These are phyloP conservation scores for Wickerhamomyces sp. DNA, from an alignment of 1,139 yeast species.

Conservation along the genomic window DNA sequence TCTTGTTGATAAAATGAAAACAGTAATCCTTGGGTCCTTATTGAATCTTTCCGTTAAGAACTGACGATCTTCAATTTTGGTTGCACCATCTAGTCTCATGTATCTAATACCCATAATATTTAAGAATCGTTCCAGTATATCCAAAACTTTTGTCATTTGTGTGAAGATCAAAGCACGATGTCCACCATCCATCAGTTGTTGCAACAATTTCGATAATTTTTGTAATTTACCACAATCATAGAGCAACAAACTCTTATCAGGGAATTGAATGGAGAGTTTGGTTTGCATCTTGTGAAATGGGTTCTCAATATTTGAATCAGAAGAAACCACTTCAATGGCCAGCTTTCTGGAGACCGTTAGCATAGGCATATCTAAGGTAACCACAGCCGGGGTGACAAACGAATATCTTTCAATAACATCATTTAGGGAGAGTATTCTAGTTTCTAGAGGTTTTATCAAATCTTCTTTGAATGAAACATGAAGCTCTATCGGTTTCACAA, in stretches of 20 bases:
- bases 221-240: conserved; percentile 98
- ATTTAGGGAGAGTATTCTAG: conserved; percentile 31
- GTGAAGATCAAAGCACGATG: conserved; percentile 95
- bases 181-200: conserved; percentile 76
- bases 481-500: conserved; percentile 14
- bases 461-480: conserved; percentile 20
- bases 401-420: conserved; percentile 71
- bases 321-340: conserved; percentile 17
- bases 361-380: conserved; percentile 70
- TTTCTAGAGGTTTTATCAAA: conserved; percentile 30
- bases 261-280: conserved; percentile 88
- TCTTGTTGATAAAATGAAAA: conserved; percentile 88
- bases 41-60: conserved; percentile 90
- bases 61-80: conserved; percentile 96
- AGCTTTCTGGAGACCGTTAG: conserved; percentile 28
- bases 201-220: conserved; percentile 68
- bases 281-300: conserved; percentile 86
- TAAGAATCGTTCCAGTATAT: conserved; percentile 86
- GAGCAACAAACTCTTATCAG: conserved; percentile 87
- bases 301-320: conserved; percentile 34
- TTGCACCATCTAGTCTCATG: conserved; percentile 95
- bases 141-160: conserved; percentile 96
- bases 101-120: conserved; percentile 94
- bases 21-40: conserved; percentile 79
- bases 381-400: conserved; percentile 84